phyloP scores from a whole-genome alignment of 2,329 filamentous ascomycete genomes.

The Septoria petroselini region DNA sequence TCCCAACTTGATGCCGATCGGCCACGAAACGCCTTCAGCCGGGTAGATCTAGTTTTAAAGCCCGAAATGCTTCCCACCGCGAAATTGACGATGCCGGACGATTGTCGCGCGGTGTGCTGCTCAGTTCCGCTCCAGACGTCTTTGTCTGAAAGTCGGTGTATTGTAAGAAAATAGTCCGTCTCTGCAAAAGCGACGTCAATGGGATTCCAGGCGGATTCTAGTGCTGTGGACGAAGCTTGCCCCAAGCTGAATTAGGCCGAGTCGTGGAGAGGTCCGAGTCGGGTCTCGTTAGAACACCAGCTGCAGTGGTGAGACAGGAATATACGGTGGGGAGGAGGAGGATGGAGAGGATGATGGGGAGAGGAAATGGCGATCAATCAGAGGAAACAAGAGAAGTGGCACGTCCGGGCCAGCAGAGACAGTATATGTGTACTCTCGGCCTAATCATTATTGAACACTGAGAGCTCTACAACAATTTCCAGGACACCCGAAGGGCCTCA shows the following conservation, averaged over 20 bases:
- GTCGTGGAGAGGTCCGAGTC: background rate
- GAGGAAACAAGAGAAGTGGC: background rate
- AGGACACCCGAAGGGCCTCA: conserved; percentile 23
- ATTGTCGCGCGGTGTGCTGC: background rate
- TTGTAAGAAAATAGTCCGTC: conserved; percentile 6
- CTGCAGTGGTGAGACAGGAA: background rate
- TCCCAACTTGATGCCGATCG: conserved; percentile 7
- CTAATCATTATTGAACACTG: conserved; percentile 7
- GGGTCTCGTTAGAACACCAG: background rate
- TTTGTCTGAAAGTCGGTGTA: background rate
- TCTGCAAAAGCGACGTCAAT: conserved; percentile 3
- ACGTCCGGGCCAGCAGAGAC: conserved; percentile 2
- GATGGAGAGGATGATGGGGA: background rate
- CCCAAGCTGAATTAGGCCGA: conserved; percentile 7
- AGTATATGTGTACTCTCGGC: conserved; percentile 13
- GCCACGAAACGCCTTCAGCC: conserved; percentile 5
- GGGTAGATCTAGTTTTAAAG: background rate
- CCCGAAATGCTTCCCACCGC: conserved; percentile 1
- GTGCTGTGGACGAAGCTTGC: conserved; percentile 3
- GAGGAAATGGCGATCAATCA: background rate
- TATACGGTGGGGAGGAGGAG: background rate
- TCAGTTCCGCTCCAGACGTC: background rate
- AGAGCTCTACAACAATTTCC: conserved; percentile 19
- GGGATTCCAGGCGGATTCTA: background rate
- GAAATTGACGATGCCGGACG: background rate